phyloP scores from a whole-genome alignment of 306 rosid genomes.

The Delonix regia region DNA sequence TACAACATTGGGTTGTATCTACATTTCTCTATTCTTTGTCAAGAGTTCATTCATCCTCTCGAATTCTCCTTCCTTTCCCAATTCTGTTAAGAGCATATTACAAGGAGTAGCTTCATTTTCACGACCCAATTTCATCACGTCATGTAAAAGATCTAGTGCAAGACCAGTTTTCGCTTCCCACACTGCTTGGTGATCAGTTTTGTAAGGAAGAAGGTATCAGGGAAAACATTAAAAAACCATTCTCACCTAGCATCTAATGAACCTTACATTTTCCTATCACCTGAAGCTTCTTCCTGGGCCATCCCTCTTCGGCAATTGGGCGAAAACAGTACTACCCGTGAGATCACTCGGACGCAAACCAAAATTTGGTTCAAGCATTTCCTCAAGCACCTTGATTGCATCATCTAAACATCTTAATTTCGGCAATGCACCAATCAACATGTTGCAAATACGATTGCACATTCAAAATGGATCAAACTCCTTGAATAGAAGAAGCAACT shows the following conservation, averaged over 20 bases:
- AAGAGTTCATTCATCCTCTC: constrained; percentile 63
- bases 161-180: constrained; percentile 41
- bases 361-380: constrained; percentile 58
- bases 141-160: constrained; percentile 65
- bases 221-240: constrained; percentile 56
- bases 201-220: constrained; percentile 47
- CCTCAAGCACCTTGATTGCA: constrained; percentile 62
- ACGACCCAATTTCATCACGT: constrained; percentile 57
- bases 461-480: constrained; percentile 45
- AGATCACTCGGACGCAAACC: constrained; percentile 43
- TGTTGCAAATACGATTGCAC: constrained; percentile 54
- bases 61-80: constrained; percentile 54
- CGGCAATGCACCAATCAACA: constrained; percentile 34
- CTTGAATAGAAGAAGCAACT: constrained; percentile 42
- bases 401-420: constrained; percentile 38
- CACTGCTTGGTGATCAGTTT: constrained; percentile 58
- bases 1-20: constrained; percentile 53
- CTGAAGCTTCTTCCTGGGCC: constrained; percentile 36
- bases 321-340: constrained; percentile 53
- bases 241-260: constrained; percentile 57
- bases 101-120: constrained; percentile 57
- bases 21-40: constrained; percentile 62
- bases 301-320: constrained; percentile 39
- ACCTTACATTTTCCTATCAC: constrained; percentile 48
- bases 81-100: constrained; percentile 63